Percentiles rank a stretch among this genome's conserved stretches.
These are phyloP conservation scores for Rutstroemia sydowiana DNA, from an alignment of 2,329 filamentous ascomycete species.

Conservation along the genomic window DNA sequence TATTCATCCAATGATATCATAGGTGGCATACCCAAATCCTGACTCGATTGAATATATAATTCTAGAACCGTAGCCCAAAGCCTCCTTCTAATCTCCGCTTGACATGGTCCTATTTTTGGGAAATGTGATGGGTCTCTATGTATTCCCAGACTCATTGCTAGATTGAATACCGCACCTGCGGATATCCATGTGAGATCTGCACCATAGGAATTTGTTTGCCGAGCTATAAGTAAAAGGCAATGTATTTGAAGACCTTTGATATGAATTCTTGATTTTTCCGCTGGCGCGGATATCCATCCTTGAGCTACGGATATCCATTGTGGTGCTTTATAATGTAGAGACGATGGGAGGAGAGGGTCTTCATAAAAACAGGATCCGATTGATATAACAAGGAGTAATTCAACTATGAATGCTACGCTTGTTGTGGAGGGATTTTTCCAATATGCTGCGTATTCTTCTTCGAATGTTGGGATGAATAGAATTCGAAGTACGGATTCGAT, in stretches of 20 bases:
- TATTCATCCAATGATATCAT: slow-evolving; percentile 40
- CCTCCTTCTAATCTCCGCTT: slow-evolving; percentile 46
- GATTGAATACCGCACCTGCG: slow-evolving; percentile 41
- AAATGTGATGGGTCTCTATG: slow-evolving; percentile 48
- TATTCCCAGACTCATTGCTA: slow-evolving; percentile 49
- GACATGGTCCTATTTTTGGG: slow-evolving; percentile 38
- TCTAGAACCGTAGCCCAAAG: slow-evolving; percentile 51
- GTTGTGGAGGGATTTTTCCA: slow-evolving; percentile 29
- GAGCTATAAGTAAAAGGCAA: slow-evolving; percentile 43
- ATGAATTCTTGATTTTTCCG: slow-evolving; percentile 42
- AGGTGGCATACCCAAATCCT: slow-evolving; percentile 44
- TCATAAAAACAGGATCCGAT: slow-evolving; percentile 17
- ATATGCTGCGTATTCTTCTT: slow-evolving; percentile 34
- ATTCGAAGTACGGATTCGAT: slow-evolving; percentile 38
- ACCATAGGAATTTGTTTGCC: slow-evolving; percentile 39
- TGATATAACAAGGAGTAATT: slow-evolving; percentile 12
- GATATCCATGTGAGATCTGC: slow-evolving; percentile 46
- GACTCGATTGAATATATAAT: slow-evolving; percentile 42
- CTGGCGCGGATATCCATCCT: slow-evolving; percentile 17
- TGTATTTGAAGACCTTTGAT: slow-evolving; percentile 43
- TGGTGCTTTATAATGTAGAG: slow-evolving; percentile 7
- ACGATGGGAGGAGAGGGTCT: background rate
- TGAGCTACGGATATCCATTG: slow-evolving; percentile 18
- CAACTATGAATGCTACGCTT: slow-evolving; percentile 11
- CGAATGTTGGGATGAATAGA: slow-evolving; percentile 38